Conservation (phyloP, 2,329 filamentous ascomycete genomes). For the Phialocephala subalpina region DNA sequence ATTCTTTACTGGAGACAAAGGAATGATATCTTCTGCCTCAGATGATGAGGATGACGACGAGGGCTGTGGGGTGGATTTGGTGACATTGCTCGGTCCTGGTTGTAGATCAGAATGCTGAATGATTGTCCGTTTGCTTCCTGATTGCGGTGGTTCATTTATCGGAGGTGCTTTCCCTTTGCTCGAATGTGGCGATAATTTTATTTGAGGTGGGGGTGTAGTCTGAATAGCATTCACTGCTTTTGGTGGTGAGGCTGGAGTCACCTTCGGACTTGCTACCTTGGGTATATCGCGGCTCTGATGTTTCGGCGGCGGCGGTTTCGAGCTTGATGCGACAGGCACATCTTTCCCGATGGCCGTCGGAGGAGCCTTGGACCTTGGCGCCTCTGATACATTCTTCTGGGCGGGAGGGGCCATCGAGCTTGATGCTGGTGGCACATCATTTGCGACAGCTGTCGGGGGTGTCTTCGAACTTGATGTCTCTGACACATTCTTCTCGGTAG, state of each 20-base stretch:
- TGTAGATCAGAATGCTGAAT: background rate
- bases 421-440: background rate
- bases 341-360: background rate
- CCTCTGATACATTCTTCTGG: too few relatives aligned
- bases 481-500: background rate
- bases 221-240: background rate
- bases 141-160: background rate
- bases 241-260: background rate
- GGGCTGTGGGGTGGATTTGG: background rate
- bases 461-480: background rate
- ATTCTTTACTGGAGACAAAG: background rate
- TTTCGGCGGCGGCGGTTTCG: background rate
- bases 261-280: background rate
- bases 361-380: too few relatives aligned
- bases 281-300: background rate
- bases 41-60: background rate
- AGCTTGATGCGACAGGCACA: background rate
- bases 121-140: background rate
- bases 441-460: background rate
- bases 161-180: background rate
- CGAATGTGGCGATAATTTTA: background rate
- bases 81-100: background rate
- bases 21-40: constrained; percentile 2
- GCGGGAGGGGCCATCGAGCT: background rate
- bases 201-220: background rate